A percentile compares a stretch with the other conserved stretches of the same genome.
phyloP scores from a whole-genome alignment of 495 filamentous ascomycete genomes.

The Thermothielavioides terrestris region DNA sequence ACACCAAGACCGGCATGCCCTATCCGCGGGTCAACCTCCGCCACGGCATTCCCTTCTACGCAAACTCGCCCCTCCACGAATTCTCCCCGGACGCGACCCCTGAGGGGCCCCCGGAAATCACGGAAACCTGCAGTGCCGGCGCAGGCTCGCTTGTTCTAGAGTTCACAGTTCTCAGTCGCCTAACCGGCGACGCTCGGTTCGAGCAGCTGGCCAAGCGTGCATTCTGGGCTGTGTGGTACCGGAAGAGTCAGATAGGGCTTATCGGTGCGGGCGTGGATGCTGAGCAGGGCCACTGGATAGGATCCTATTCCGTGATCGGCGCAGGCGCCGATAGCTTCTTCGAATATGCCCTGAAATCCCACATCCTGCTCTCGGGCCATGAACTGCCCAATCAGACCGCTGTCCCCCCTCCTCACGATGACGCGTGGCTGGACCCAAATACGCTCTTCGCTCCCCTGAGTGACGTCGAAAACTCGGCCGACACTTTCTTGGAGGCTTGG shows the following conservation, averaged over 20 bases:
- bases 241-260: slow-evolving; percentile 76
- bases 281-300: slow-evolving; percentile 84
- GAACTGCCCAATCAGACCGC: slow-evolving; percentile 44
- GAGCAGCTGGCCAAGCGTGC: slow-evolving; percentile 83
- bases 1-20: slow-evolving; percentile 78
- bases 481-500: slow-evolving; percentile 78
- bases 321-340: slow-evolving; percentile 97
- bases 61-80: slow-evolving; percentile 63
- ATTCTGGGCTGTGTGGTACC: slow-evolving; percentile 90
- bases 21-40: slow-evolving; percentile 93
- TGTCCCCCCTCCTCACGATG: slow-evolving; percentile 14
- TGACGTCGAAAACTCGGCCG: slow-evolving; percentile 59
- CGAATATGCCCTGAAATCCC: slow-evolving; percentile 92
- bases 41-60: slow-evolving; percentile 83
- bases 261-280: slow-evolving; percentile 88
- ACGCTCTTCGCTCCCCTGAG: slow-evolving; percentile 49
- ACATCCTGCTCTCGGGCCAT: slow-evolving; percentile 74
- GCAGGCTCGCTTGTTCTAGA: slow-evolving; percentile 91
- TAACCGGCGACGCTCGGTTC: slow-evolving; percentile 79
- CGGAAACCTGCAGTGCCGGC: slow-evolving; percentile 92
- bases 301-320: slow-evolving; percentile 80
- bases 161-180: slow-evolving; percentile 79
- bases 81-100: slow-evolving; percentile 19
- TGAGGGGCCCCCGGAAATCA: slow-evolving; percentile 56
- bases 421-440: slow-evolving; percentile 45